phyloP scores from a whole-genome alignment of 352 stramenopile genomes.

The Phytopythium oedochilum region DNA sequence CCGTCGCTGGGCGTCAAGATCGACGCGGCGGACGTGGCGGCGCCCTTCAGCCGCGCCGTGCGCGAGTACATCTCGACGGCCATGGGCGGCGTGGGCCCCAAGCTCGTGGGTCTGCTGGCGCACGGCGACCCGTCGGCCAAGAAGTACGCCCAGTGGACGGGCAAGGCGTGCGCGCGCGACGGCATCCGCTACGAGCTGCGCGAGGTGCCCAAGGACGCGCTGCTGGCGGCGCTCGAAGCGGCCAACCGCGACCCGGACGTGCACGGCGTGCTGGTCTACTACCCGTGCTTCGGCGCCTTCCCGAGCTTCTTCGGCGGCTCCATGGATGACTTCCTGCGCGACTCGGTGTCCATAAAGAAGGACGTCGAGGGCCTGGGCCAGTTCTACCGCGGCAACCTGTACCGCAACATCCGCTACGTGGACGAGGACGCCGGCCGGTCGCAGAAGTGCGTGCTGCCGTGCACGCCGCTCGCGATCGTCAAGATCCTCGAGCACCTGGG shows the following conservation, averaged over 20 bases:
- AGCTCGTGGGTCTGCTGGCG: constrained; percentile 90
- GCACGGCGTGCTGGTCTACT: constrained; percentile 98
- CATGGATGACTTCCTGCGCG: constrained; percentile 97
- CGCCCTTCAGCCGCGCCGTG: constrained; percentile 84
- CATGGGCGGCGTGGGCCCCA: constrained; percentile 75
- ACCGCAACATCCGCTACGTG: constrained; percentile 96
- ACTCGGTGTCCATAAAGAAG: constrained; percentile 95
- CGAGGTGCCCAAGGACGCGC: constrained; percentile 90
- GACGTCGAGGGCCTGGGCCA: constrained; percentile 96
- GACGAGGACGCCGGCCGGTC: constrained; percentile 68
- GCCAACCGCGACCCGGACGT: constrained; percentile 93
- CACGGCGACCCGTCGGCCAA: constrained; percentile 93
- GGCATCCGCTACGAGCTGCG: constrained; percentile 97
- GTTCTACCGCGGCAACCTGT: constrained; percentile 96
- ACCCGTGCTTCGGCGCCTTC: constrained; percentile 96
- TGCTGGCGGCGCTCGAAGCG: constrained; percentile 91
- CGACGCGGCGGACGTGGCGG: constrained; percentile 75
- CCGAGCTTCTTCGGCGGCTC: constrained; percentile 95
- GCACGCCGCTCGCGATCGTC: constrained; percentile 94
- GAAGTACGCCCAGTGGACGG: constrained; percentile 97
- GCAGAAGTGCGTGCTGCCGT: constrained; percentile 96
- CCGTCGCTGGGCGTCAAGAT: constrained; percentile 46
- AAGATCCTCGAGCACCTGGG: constrained; percentile 93
- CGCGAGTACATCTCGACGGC: constrained; percentile 75
- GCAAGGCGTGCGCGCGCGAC: constrained; percentile 92